phyloP scores from a whole-genome alignment of 2,329 filamentous ascomycete species.

The Hypoxylon sp. region DNA sequence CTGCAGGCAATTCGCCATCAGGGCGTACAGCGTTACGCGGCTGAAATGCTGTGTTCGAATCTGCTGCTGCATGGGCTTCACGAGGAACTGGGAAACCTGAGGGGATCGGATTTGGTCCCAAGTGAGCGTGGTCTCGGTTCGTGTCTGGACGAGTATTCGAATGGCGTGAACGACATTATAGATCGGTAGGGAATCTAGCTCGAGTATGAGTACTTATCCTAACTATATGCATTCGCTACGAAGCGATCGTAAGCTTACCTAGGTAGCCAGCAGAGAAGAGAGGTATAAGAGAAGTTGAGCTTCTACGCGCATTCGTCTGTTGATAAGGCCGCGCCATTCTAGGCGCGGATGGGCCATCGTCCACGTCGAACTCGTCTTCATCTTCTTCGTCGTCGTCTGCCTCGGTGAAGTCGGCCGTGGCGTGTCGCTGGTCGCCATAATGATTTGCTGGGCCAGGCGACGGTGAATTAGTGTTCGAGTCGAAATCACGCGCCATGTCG shows the following conservation, averaged over 20 bases:
- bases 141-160: constrained; percentile 82
- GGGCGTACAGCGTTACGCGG: constrained; percentile 85
- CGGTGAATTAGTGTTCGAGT: constrained; percentile 44
- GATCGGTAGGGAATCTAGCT: constrained; percentile 82
- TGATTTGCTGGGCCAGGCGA: constrained; percentile 49
- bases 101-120: constrained; percentile 98
- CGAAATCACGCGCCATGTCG: constrained; percentile 42
- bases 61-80: constrained; percentile 94
- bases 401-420: constrained; percentile 74
- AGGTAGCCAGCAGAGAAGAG: constrained; percentile 84
- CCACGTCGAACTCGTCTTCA: constrained; percentile 46
- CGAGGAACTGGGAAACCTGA: constrained; percentile 92
- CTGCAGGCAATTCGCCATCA: constrained; percentile 94
- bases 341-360: constrained; percentile 41
- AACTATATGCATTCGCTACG: neutral
- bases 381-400: constrained; percentile 67
- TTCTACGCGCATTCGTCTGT: constrained; percentile 53
- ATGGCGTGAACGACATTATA: constrained; percentile 93
- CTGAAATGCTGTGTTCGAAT: constrained; percentile 87
- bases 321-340: constrained; percentile 52
- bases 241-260: constrained; percentile 60
- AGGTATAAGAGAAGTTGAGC: constrained; percentile 65
- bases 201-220: constrained; percentile 8
- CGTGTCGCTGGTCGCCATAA: constrained; percentile 60
- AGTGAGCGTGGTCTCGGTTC: constrained; percentile 90